Percentiles rank a stretch among this genome's conserved stretches.
Evolutionary conservation across 495 filamentous ascomycete species (phyloP).

Genomic region (Penicillium coffeae): DNA sequence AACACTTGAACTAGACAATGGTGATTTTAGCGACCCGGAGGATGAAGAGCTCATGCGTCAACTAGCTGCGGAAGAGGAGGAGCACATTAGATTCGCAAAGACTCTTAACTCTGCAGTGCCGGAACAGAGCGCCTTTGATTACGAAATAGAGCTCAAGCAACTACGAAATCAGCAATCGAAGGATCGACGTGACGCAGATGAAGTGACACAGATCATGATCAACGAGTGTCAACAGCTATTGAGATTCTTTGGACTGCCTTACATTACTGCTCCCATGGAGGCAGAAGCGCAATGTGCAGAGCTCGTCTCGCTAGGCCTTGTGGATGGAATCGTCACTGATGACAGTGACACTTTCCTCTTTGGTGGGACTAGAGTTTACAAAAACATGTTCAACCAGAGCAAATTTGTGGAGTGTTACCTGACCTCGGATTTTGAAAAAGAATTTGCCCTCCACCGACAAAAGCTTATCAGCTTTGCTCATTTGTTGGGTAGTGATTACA

Average conservation of each 20-base stretch:
- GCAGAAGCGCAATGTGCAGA: constrained; percentile 97
- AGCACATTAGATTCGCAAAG: constrained; percentile 87
- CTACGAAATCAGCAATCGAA: constrained; percentile 92
- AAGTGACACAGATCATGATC: constrained; percentile 92
- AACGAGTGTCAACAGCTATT: constrained; percentile 91
- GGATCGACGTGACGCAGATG: constrained; percentile 90
- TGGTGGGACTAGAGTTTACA: constrained; percentile 92
- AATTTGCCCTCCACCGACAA: constrained; percentile 74
- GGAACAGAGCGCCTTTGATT: constrained; percentile 64
- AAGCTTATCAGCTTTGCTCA: constrained; percentile 87
- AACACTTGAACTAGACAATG: constrained; percentile 31
- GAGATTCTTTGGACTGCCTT: constrained; percentile 85
- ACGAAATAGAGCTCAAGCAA: constrained; percentile 80
- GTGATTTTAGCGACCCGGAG: constrained; percentile 77
- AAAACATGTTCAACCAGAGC: constrained; percentile 98
- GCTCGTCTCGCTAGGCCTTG: constrained; percentile 76
- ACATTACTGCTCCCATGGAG: constrained; percentile 97
- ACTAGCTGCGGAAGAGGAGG: constrained; percentile 83
- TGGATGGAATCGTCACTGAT: constrained; percentile 98
- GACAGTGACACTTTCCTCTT: constrained; percentile 97
- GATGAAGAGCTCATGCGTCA: constrained; percentile 84
- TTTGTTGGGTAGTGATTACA: constrained; percentile 89
- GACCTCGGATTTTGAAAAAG: constrained; percentile 78
- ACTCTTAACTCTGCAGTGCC: constrained; percentile 64
- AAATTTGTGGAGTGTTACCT: constrained; percentile 98